These are phyloP conservation scores for Ascochyta lentis DNA, from an alignment of 2,329 filamentous ascomycete species.

Conservation along the genomic window DNA sequence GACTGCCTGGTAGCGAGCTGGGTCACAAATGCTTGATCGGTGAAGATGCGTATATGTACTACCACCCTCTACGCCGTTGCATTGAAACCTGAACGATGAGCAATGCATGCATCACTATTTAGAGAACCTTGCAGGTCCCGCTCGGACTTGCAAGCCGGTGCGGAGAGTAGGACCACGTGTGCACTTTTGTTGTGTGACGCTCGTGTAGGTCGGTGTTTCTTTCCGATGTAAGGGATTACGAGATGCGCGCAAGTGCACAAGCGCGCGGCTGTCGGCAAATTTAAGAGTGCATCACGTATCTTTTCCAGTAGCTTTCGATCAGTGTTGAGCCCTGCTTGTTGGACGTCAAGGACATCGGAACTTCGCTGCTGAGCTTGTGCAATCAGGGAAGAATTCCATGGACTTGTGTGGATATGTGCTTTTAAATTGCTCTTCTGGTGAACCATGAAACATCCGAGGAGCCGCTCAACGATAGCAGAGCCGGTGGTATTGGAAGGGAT, in stretches of 20 bases:
- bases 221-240: background rate
- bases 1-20: background rate
- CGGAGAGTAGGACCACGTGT: background rate
- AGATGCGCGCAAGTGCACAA: background rate
- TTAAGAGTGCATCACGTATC: background rate
- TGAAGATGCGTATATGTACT: background rate
- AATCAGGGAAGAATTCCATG: background rate
- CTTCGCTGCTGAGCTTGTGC: background rate
- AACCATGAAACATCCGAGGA: background rate
- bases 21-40: background rate
- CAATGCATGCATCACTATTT: background rate
- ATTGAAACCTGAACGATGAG: background rate
- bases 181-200: background rate
- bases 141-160: background rate
- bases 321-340: background rate
- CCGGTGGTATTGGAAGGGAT: background rate
- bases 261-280: conserved; percentile 5
- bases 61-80: background rate
- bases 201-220: background rate
- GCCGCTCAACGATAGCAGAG: background rate
- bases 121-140: background rate
- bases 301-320: background rate
- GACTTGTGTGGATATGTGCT: background rate
- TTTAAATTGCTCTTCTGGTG: background rate
- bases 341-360: background rate